phyloP scores from a whole-genome alignment of 495 filamentous ascomycete species.

The Chaetomium cochliodes region DNA sequence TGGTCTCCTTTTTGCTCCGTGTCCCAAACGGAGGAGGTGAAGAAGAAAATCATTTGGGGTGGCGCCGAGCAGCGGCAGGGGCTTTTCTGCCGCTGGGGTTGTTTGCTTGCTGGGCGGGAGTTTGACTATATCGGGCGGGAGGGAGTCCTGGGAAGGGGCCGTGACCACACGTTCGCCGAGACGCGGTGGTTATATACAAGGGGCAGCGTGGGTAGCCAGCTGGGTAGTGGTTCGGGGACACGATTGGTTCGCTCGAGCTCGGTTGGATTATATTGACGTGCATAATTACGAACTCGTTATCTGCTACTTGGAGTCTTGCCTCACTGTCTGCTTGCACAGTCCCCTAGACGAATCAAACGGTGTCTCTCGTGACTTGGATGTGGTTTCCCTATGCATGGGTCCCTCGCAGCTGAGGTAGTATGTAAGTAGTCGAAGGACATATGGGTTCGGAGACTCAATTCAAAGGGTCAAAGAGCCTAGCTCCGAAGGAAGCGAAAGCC shows the following conservation, averaged over 20 bases:
- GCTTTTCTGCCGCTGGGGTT: not conserved
- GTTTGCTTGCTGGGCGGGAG: not conserved
- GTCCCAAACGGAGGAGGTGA: not conserved
- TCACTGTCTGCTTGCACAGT: not conserved
- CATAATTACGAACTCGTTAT: conserved; percentile 1
- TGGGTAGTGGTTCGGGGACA: not conserved
- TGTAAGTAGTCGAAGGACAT: too few relatives aligned
- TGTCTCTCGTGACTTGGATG: too few relatives aligned
- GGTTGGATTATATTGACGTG: conserved; percentile 5
- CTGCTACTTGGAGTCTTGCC: not conserved
- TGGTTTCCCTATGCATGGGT: too few relatives aligned
- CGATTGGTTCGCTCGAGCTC: not conserved
- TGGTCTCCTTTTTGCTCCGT: not conserved
- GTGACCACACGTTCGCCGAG: not conserved
- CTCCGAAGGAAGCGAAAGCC: too few relatives aligned
- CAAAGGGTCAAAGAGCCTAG: not conserved
- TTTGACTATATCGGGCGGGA: not conserved
- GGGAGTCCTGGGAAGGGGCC: not conserved
- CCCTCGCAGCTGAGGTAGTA: too few relatives aligned
- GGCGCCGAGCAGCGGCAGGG: not conserved
- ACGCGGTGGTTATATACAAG: not conserved
- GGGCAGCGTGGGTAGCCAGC: not conserved
- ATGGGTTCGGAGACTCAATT: not conserved
- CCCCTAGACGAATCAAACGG: too few relatives aligned
- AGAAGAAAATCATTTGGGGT: not conserved